A percentile compares a stretch with the other conserved stretches of the same genome.
phyloP scores from a whole-genome alignment of 2,329 filamentous ascomycete species.

The Phyllachora maydis region DNA sequence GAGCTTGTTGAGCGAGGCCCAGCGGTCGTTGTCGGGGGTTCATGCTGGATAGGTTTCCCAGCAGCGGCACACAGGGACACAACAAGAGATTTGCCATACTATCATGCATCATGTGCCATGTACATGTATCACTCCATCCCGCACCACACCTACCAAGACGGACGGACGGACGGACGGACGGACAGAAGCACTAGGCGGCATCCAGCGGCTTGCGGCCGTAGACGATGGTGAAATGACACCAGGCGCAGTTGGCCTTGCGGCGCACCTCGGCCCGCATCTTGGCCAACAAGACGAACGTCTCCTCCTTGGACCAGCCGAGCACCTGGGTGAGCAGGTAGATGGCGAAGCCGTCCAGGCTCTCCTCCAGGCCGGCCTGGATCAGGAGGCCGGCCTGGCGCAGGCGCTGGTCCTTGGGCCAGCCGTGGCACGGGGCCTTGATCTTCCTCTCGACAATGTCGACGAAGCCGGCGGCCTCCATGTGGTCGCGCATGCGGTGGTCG shows the following conservation, averaged over 20 bases:
- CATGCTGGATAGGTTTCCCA: constrained; percentile 29
- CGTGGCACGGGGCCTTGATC: constrained; percentile 11
- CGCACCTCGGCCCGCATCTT: constrained; percentile 8
- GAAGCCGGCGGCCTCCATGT: constrained; percentile 14
- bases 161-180: too few species aligned
- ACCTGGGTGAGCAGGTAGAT: constrained; percentile 1
- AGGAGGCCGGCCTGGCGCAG: not conserved
- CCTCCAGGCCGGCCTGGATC: not conserved
- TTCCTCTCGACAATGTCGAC: constrained; percentile 11
- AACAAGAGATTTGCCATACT: too few species aligned
- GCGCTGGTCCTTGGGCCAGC: constrained; percentile 9
- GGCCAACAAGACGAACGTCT: constrained; percentile 6
- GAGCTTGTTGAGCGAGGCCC: constrained; percentile 24
- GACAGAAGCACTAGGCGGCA: too few species aligned
- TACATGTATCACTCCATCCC: too few species aligned
- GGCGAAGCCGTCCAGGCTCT: constrained; percentile 1
- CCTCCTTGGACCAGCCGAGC: constrained; percentile 6
- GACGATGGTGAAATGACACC: too few species aligned
- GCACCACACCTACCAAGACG: too few species aligned
- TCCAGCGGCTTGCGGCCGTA: too few species aligned
- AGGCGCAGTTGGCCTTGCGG: too few species aligned
- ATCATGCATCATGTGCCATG: too few species aligned
- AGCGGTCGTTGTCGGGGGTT: constrained; percentile 25
- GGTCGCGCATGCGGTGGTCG: constrained; percentile 5
- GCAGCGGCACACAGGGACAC: constrained; percentile 23